Conservation (phyloP, 2,329 filamentous ascomycete species). For the Claviceps fusiformis region DNA sequence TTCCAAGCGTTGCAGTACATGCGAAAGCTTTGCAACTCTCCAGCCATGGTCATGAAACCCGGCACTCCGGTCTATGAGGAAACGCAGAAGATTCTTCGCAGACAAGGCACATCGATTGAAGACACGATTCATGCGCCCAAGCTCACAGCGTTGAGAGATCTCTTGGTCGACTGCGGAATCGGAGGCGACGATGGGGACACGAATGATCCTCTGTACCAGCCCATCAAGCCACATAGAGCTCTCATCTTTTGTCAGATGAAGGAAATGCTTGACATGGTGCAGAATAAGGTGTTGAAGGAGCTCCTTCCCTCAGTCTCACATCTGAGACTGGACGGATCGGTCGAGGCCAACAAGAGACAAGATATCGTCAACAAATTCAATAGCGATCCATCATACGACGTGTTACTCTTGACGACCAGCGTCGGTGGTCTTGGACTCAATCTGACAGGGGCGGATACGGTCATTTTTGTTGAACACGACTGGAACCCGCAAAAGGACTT, state of each 20-base stretch:
- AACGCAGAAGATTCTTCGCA: slow-evolving; percentile 66
- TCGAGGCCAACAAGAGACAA: slow-evolving; percentile 86
- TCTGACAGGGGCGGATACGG: slow-evolving; percentile 90
- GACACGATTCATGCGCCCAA: slow-evolving; percentile 87
- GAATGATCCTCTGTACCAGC: slow-evolving; percentile 52
- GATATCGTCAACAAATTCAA: slow-evolving; percentile 99
- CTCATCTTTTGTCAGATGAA: slow-evolving; percentile 99
- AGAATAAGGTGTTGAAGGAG: slow-evolving; percentile 79
- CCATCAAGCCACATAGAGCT: slow-evolving; percentile 89
- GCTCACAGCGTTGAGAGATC: slow-evolving; percentile 73
- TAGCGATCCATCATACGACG: slow-evolving; percentile 91
- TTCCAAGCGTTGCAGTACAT: slow-evolving; percentile 99
- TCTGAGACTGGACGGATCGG: slow-evolving; percentile 82
- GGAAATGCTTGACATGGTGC: slow-evolving; percentile 99
- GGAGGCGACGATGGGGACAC: slow-evolving; percentile 56
- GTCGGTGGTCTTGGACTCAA: slow-evolving; percentile 92
- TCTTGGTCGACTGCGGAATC: slow-evolving; percentile 97
- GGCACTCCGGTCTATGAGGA: slow-evolving; percentile 82
- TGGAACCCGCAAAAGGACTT: slow-evolving; percentile 99
- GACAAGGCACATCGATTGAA: slow-evolving; percentile 67
- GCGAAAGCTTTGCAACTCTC: slow-evolving; percentile 97
- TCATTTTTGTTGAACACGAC: slow-evolving; percentile 98
- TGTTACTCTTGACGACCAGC: slow-evolving; percentile 82
- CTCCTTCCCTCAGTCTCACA: slow-evolving; percentile 88
- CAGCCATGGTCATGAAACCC: slow-evolving; percentile 89